phyloP scores from a whole-genome alignment of 2,329 filamentous ascomycete genomes.

The Colletotrichum limetticola region DNA sequence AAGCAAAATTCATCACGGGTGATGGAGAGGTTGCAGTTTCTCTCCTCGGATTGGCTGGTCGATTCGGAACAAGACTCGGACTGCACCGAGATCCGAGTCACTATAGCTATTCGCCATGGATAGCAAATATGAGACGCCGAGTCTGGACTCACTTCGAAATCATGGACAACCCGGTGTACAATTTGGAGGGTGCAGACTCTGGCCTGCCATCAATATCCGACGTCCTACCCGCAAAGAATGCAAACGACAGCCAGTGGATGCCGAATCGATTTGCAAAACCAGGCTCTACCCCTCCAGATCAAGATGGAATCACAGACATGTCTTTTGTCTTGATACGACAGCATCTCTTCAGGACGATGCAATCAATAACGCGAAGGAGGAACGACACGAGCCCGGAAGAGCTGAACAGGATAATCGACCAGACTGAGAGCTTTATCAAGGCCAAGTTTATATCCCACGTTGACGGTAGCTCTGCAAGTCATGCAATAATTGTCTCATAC shows the following conservation, averaged over 20 bases:
- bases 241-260: slow-evolving; percentile 36
- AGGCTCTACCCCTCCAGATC: slow-evolving; percentile 29
- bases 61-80: slow-evolving; percentile 24
- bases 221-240: slow-evolving; percentile 27
- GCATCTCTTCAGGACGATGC: slow-evolving; percentile 15
- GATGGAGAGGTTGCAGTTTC: slow-evolving; percentile 23
- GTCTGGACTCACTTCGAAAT: slow-evolving; percentile 32
- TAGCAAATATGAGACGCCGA: slow-evolving; percentile 23
- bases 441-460: slow-evolving; percentile 28
- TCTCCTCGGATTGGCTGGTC: slow-evolving; percentile 27
- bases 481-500: slow-evolving; percentile 3
- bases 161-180: slow-evolving; percentile 35
- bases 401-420: slow-evolving; percentile 15
- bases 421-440: slow-evolving; percentile 20
- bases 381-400: slow-evolving; percentile 20
- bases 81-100: slow-evolving; percentile 30
- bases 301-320: slow-evolving; percentile 37
- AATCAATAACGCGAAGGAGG: slow-evolving; percentile 1
- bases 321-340: slow-evolving; percentile 33
- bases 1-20: slow-evolving; percentile 29
- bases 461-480: not conserved
- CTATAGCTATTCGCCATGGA: slow-evolving; percentile 29
- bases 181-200: slow-evolving; percentile 36
- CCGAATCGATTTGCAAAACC: slow-evolving; percentile 34
- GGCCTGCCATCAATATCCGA: slow-evolving; percentile 30